phyloP scores from a whole-genome alignment of 208 protist genomes.

The Trypanosoma conorhini region DNA sequence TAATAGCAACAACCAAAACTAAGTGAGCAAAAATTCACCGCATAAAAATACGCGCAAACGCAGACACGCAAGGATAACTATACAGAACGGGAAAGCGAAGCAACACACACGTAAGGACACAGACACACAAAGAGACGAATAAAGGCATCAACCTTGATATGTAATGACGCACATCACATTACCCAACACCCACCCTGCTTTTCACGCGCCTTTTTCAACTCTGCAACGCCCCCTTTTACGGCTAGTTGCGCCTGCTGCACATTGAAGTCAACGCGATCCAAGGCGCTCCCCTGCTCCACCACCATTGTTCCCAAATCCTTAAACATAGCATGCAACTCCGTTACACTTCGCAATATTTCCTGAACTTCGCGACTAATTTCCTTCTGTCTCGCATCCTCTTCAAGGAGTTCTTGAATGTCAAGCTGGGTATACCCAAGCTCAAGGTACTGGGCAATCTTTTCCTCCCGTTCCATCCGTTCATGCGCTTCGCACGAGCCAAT shows the following conservation, averaged over 20 bases:
- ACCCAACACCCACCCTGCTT: constrained; percentile 61
- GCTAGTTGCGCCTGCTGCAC: constrained; percentile 61
- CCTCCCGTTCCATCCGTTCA: constrained; percentile 58
- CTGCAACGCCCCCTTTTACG: constrained; percentile 53
- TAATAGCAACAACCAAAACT: constrained; percentile 2
- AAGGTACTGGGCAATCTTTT: constrained; percentile 64
- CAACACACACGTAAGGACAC: not conserved
- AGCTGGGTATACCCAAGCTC: constrained; percentile 76
- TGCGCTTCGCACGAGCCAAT: constrained; percentile 53
- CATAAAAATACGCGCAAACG: constrained; percentile 4
- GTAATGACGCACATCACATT: constrained; percentile 40
- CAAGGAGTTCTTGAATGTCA: constrained; percentile 76
- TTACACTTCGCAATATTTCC: constrained; percentile 78
- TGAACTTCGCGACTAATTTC: constrained; percentile 74
- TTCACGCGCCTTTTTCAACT: constrained; percentile 84
- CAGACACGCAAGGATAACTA: not conserved
- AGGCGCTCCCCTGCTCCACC: constrained; percentile 86
- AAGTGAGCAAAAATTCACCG: constrained; percentile 2
- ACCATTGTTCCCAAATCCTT: constrained; percentile 74
- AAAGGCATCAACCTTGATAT: constrained; percentile 16
- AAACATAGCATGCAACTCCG: constrained; percentile 88
- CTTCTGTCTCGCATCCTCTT: constrained; percentile 59
- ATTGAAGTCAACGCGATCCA: constrained; percentile 94
- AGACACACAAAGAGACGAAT: constrained; percentile 1
- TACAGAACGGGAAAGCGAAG: not conserved